Conservation (phyloP, 805 yeast genomes). For the Saccharomycopsis malanga region DNA sequence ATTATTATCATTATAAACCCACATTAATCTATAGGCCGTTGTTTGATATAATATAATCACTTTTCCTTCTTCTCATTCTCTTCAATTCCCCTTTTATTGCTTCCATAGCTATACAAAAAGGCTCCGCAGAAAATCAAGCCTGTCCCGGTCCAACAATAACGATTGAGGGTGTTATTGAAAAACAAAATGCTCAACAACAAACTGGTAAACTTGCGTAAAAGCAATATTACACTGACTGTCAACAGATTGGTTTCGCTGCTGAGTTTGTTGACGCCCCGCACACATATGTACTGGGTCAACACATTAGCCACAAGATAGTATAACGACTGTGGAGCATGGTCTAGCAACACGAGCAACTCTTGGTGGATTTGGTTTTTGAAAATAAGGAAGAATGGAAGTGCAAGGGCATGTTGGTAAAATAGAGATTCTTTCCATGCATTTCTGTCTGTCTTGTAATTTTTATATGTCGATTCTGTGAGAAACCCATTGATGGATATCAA, state of each 20-base stretch:
- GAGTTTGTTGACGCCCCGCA: slow-evolving; percentile 58
- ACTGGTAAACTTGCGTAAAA: slow-evolving; percentile 56
- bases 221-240: slow-evolving; percentile 53
- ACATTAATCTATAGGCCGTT: too few relatives aligned
- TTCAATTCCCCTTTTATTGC: neutral
- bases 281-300: slow-evolving; percentile 53
- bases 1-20: too few relatives aligned
- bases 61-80: neutral
- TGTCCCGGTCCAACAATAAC: slow-evolving; percentile 41
- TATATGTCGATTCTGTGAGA: slow-evolving; percentile 45
- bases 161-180: slow-evolving; percentile 40
- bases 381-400: slow-evolving; percentile 45
- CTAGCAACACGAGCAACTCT: neutral
- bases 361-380: slow-evolving; percentile 29
- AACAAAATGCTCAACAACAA: slow-evolving; percentile 47
- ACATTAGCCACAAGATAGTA: slow-evolving; percentile 36
- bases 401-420: slow-evolving; percentile 52
- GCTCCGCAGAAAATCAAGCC: slow-evolving; percentile 51
- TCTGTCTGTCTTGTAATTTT: slow-evolving; percentile 31
- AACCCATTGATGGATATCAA: slow-evolving; percentile 53
- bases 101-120: slow-evolving; percentile 32
- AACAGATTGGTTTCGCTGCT: slow-evolving; percentile 54
- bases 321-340: neutral
- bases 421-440: slow-evolving; percentile 56
- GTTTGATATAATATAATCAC: too few relatives aligned